Evolutionary conservation across 345 rosid genomes (phyloP).

Genomic region (Odontarrhena argentea): DNA sequence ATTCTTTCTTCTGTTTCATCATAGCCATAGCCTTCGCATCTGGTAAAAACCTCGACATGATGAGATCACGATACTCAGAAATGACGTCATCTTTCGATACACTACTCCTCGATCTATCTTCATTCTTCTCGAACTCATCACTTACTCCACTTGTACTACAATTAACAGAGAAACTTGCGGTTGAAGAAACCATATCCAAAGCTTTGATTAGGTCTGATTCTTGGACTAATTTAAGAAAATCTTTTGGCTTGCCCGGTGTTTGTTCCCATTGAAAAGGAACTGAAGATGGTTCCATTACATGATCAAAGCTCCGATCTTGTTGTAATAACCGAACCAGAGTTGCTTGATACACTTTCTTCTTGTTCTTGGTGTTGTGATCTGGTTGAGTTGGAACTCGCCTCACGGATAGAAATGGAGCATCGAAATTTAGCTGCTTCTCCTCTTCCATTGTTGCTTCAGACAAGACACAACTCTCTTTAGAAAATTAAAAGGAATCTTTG

Average conservation of each 20-base stretch:
- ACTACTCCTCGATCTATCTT: slow-evolving; percentile 21
- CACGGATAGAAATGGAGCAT: slow-evolving; percentile 75
- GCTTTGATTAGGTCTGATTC: slow-evolving; percentile 36
- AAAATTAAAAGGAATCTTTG: not conserved
- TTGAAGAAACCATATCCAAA: slow-evolving; percentile 51
- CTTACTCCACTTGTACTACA: slow-evolving; percentile 55
- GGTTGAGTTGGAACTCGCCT: slow-evolving; percentile 46
- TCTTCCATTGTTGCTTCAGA: slow-evolving; percentile 49
- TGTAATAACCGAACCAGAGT: slow-evolving; percentile 36
- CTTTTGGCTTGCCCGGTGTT: slow-evolving; percentile 68
- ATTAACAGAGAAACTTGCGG: slow-evolving; percentile 57
- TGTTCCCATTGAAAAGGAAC: slow-evolving; percentile 85
- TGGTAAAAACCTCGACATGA: slow-evolving; percentile 89
- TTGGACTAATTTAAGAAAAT: slow-evolving; percentile 22
- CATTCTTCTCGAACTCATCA: slow-evolving; percentile 20
- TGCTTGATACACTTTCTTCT: slow-evolving; percentile 14
- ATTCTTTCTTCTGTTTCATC: slow-evolving; percentile 59
- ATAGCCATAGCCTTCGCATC: slow-evolving; percentile 88
- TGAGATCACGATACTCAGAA: slow-evolving; percentile 69
- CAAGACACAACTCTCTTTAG: not conserved
- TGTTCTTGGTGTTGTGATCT: slow-evolving; percentile 15
- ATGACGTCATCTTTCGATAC: slow-evolving; percentile 41
- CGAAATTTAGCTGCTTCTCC: slow-evolving; percentile 65
- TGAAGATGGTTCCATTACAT: slow-evolving; percentile 75
- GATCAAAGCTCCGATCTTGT: slow-evolving; percentile 53